These are phyloP conservation scores for Biscogniauxia sp. DNA, from an alignment of 2,329 filamentous ascomycete species.

Conservation along the genomic window DNA sequence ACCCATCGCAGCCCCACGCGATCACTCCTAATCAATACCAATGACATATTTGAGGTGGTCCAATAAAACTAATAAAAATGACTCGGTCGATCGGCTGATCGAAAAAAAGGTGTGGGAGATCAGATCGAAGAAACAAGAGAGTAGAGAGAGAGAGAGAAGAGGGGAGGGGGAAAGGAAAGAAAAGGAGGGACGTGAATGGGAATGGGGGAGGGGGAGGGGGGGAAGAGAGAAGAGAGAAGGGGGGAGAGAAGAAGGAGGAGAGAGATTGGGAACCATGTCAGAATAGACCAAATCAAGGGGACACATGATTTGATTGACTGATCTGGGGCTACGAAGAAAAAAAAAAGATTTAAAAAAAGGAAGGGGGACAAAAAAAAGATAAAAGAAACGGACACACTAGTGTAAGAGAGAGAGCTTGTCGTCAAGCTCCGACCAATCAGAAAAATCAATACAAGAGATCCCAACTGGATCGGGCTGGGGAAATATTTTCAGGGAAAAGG, in stretches of 20 bases:
- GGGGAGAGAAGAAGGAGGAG: conserved; percentile 17
- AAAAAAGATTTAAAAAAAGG: conserved; percentile 14
- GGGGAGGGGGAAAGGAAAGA: conserved; percentile 21
- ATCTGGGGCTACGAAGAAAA: conserved; percentile 13
- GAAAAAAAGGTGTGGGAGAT: conserved; percentile 22
- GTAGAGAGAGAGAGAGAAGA: conserved; percentile 13
- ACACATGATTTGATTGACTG: conserved; percentile 29
- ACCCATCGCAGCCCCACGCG: conserved; percentile 8
- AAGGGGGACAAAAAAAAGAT: too few relatives aligned
- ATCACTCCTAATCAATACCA: conserved; percentile 6
- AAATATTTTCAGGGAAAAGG: not conserved
- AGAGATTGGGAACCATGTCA: conserved; percentile 14
- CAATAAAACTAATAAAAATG: conserved; percentile 15
- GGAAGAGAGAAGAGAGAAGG: conserved; percentile 25
- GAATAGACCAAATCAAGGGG: conserved; percentile 14
- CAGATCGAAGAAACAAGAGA: conserved; percentile 20
- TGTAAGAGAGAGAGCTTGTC: not conserved
- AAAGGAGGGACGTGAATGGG: not conserved
- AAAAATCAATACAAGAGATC: conserved; percentile 34
- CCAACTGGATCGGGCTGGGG: conserved; percentile 5
- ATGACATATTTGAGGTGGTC: not conserved
- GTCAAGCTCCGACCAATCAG: conserved; percentile 39
- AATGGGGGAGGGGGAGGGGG: conserved; percentile 9
- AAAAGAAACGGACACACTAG: conserved; percentile 6
- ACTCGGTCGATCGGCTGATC: conserved; percentile 28